Evolutionary conservation across 2,329 filamentous ascomycete genomes (phyloP).

Genomic region (Dichotomopilus funicola): DNA sequence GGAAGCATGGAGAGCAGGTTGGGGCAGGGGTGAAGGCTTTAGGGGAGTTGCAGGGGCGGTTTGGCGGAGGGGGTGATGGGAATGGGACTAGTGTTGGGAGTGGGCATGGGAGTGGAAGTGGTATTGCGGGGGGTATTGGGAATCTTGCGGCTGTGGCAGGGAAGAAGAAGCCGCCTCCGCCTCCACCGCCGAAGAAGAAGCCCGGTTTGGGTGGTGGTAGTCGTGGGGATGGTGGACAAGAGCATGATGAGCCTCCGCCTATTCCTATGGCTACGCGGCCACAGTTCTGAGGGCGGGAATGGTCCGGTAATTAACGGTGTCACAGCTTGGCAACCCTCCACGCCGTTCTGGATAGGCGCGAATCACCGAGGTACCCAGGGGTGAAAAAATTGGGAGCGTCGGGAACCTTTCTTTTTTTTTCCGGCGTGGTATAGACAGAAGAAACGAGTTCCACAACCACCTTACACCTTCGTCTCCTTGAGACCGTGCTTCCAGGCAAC

Average conservation of each 20-base stretch:
- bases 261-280: slow-evolving; percentile 35
- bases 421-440: background rate
- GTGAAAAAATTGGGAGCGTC: no score
- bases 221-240: slow-evolving; percentile 11
- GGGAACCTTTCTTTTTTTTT: background rate
- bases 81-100: background rate
- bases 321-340: background rate
- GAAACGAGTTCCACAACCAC: background rate
- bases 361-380: no score
- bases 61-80: slow-evolving; percentile 33
- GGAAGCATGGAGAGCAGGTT: slow-evolving; percentile 63
- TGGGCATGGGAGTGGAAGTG: background rate
- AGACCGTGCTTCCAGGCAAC: slow-evolving; percentile 95
- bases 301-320: background rate
- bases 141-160: slow-evolving; percentile 23
- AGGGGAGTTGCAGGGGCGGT: slow-evolving; percentile 54
- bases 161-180: slow-evolving; percentile 50
- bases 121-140: background rate
- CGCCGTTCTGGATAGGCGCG: no score
- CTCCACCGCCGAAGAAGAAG: slow-evolving; percentile 49
- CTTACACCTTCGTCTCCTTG: slow-evolving; percentile 83
- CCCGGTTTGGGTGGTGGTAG: background rate
- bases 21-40: slow-evolving; percentile 42
- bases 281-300: slow-evolving; percentile 12
- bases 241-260: slow-evolving; percentile 37